These are phyloP conservation scores for Leonotis leonurus DNA, from an alignment of 257 asterid genomes.

Conservation along the genomic window DNA sequence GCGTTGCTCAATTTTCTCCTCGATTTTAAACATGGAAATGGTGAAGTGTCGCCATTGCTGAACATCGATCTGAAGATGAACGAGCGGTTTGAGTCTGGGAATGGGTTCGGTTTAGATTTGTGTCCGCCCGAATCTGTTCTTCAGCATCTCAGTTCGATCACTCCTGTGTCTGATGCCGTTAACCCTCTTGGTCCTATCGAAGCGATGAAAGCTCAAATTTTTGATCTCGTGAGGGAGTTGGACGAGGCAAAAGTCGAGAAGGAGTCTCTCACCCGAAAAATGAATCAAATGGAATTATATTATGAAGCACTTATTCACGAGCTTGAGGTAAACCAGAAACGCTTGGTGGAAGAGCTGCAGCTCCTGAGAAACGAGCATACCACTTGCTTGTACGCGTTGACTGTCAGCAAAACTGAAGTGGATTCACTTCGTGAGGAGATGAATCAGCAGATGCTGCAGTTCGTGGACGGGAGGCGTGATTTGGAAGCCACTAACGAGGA, in stretches of 20 bases:
- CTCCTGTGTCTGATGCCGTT: conserved; percentile 48
- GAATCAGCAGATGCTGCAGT: conserved; percentile 49
- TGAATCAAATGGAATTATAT: conserved; percentile 93
- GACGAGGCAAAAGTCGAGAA: conserved; percentile 88
- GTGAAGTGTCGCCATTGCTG: conserved; percentile 30
- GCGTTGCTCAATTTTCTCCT: conserved; percentile 44
- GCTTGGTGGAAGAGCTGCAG: conserved; percentile 72
- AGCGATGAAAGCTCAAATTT: conserved; percentile 66
- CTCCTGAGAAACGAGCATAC: conserved; percentile 70
- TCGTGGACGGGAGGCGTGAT: conserved; percentile 57
- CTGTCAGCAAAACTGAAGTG: conserved; percentile 55
- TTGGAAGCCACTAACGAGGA: conserved; percentile 64
- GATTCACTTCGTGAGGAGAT: conserved; percentile 55
- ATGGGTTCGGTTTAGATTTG: conserved; percentile 64
- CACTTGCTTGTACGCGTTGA: conserved; percentile 58
- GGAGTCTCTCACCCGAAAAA: conserved; percentile 62
- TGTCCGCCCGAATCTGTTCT: conserved; percentile 68
- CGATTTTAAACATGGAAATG: conserved; percentile 49
- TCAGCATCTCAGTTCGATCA: conserved; percentile 46
- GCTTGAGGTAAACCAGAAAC: conserved; percentile 94
- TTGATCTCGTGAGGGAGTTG: conserved; percentile 80
- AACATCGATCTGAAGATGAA: conserved; percentile 26
- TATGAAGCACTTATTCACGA: conserved; percentile 89
- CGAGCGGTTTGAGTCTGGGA: conserved; percentile 37
- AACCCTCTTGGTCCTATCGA: conserved; percentile 44